Base-by-base conservation (phyloP, 2,329 filamentous ascomycete species). In the Thelonectria rubi region DNA sequence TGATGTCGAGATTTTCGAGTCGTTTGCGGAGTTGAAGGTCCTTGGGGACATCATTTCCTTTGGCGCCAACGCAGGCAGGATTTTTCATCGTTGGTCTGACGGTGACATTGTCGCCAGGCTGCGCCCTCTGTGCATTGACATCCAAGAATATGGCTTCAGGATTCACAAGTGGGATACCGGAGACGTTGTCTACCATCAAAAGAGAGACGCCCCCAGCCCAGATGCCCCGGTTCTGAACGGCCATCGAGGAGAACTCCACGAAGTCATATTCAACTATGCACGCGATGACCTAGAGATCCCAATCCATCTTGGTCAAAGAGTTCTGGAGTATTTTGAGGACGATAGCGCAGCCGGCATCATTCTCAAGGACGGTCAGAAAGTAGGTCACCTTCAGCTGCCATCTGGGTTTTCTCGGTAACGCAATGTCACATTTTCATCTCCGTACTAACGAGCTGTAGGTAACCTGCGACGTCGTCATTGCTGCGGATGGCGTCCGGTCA, bases 11-110 rank as follows among this genome's bases (percentile, higher is more conserved):
- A 80, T 89, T 62, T 86, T 87, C 71, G 86, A 88, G 67, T 79
- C 82, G 1, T 88, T 87, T 61, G 77, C 81, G 8, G 81, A 82
- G 55, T 80, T 88, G 56, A 89, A 88, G 66, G 75, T 79, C 4
- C 80, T 89, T 0, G 87, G 86, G 54, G 84, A 88, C 74, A 87
- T 88, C 63, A 88, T 88, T 64, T 85, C 83, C 12, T 88, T 88
- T 63, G 86, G 86, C 2, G 79, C 84, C 49, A 89, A 89, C 14
- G 59, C 59, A 14, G 59, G 59, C 65, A 82, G 86, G 42, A 88
- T 89, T 66, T 87, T 88, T 68, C 72, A 83, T 54, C 82, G 86
- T 3, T 90, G 87, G 86, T 77, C 76, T 0, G 17, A 60, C 2
- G 67, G 67, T 10, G 72, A 81, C 26, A 82, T 85, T 32, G 77